Conservation (phyloP, 441 rosid genomes). For the Corymbia calophylla region DNA sequence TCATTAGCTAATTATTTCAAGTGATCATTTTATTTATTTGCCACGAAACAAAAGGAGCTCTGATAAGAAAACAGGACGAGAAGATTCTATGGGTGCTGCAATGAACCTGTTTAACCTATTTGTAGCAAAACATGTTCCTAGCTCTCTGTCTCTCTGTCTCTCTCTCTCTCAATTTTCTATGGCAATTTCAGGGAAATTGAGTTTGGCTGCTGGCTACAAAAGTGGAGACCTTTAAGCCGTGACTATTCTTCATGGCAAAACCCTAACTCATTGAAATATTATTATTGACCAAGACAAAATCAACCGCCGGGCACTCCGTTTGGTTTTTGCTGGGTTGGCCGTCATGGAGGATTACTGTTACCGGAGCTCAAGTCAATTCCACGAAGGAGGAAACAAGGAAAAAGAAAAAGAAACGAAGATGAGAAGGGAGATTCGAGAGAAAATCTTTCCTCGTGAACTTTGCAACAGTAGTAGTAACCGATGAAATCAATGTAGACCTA, state of each 20-base stretch:
- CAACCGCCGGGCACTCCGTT: neutral
- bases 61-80: neutral
- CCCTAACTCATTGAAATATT: neutral
- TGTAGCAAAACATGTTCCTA: neutral
- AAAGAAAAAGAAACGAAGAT: neutral
- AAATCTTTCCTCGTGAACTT: neutral
- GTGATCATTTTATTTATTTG: neutral
- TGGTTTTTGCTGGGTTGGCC: neutral
- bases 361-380: neutral
- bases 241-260: neutral
- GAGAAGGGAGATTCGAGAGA: neutral
- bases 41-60: neutral
- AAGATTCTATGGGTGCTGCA: neutral
- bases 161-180: neutral
- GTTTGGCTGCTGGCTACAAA: neutral
- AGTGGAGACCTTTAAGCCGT: neutral
- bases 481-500: no score
- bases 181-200: neutral
- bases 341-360: neutral
- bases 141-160: no score
- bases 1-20: neutral
- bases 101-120: neutral
- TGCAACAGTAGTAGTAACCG: neutral
- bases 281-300: neutral
- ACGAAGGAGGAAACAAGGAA: neutral